Base-by-base conservation (phyloP, 257 asterid genomes). In the Capsicum baccatum region DNA sequence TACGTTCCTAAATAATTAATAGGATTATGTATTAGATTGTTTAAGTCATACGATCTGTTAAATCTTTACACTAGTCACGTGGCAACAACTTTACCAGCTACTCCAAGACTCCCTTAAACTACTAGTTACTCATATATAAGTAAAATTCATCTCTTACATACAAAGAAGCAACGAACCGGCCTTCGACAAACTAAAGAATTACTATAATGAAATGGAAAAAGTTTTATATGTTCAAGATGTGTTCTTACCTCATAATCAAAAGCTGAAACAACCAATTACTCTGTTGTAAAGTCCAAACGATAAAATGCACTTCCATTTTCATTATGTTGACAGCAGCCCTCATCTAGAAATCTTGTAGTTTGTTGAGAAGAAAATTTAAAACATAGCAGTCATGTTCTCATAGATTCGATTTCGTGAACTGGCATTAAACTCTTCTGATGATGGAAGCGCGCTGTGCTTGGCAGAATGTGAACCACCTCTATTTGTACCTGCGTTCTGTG, bases 381-480 rank as follows among this genome's bases (percentile, higher is more conserved):
- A 78, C 26, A 63, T 26, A 54, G 26, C 60, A 26, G 64, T 6
- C 63, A 54, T 52, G 48, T 26, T 26, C 12, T 26, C 81, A 8
- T 26, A 78, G 59, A 62, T 16, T 64, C 58, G 59, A 58, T 83
- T 67, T 85, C 89, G 35, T 74, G 87, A 81, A 87, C 81, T 85
- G 73, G 60, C 33, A 44, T 74, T 84, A 44, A 79, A 79, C 14
- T 88, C 89, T 26, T 80, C 86, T 16, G 83, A 86, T 60, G 94
- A 85, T 17, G 94, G 89, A 3, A 94, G 85, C 0, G 88, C 68
- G 8, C 9, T 33, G 17, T 91, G 85, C 21, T 85, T 81, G 55
- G 91, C 90, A 37, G 83, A 84, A 74, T 79, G 87, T 14, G 92
- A 78, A 39, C 90, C 44, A 83, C 86, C 87, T 71, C 50, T 85